Evolutionary conservation across 2,329 filamentous ascomycete species (phyloP).

Genomic region (Pyricularia grisea): DNA sequence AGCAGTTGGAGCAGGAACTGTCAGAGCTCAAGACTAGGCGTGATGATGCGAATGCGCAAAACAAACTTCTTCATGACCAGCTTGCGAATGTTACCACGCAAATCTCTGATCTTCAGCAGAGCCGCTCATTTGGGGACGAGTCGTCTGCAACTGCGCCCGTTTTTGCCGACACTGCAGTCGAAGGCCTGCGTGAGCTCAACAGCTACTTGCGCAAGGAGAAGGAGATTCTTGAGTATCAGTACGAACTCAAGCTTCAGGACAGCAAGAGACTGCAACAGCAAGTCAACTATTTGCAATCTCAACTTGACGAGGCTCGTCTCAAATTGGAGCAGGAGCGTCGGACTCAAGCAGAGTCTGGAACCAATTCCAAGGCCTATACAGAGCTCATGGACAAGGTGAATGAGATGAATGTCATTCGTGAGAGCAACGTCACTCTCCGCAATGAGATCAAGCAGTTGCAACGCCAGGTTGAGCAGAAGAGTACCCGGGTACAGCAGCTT

Average conservation of each 20-base stretch:
- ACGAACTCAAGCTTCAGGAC: slow-evolving; percentile 82
- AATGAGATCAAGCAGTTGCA: slow-evolving; percentile 77
- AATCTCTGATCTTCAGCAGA: slow-evolving; percentile 70
- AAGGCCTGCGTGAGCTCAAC: slow-evolving; percentile 82
- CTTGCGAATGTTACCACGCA: slow-evolving; percentile 76
- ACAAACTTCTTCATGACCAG: slow-evolving; percentile 82
- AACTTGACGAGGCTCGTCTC: slow-evolving; percentile 80
- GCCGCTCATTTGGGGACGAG: slow-evolving; percentile 43
- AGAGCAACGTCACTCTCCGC: slow-evolving; percentile 85
- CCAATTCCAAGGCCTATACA: slow-evolving; percentile 69
- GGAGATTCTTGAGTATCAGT: slow-evolving; percentile 95
- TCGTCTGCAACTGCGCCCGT: slow-evolving; percentile 43
- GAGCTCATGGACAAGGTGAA: slow-evolving; percentile 92
- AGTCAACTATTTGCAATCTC: slow-evolving; percentile 73
- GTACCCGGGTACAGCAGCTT: slow-evolving; percentile 64
- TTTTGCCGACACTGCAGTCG: slow-evolving; percentile 49
- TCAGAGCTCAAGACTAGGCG: slow-evolving; percentile 67
- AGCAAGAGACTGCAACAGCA: slow-evolving; percentile 83
- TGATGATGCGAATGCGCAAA: slow-evolving; percentile 80
- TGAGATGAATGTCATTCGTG: slow-evolving; percentile 89
- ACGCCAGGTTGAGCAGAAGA: slow-evolving; percentile 65
- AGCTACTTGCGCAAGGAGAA: slow-evolving; percentile 89
- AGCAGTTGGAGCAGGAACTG: slow-evolving; percentile 76
- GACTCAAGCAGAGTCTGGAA: slow-evolving; percentile 61
- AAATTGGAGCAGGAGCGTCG: slow-evolving; percentile 87